Evolutionary conservation across 345 rosid species (phyloP).

Genomic region (Alliaria petiolata): DNA sequence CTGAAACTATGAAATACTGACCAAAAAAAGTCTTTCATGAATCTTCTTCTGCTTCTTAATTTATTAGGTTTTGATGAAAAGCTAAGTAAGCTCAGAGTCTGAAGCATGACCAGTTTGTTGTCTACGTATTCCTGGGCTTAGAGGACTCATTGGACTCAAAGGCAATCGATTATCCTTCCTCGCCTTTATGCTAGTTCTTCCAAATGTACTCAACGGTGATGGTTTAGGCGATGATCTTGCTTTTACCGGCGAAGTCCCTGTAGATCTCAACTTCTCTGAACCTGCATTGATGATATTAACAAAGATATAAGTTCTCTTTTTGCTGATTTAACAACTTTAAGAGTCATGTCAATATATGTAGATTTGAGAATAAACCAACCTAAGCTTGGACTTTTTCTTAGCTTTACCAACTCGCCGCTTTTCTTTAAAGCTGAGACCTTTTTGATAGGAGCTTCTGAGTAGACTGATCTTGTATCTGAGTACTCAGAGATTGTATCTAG

Average conservation of each 20-base stretch:
- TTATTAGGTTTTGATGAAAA: background rate
- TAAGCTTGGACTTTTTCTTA: conserved; percentile 30
- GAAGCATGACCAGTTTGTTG: conserved; percentile 28
- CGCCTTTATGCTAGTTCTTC: conserved; percentile 28
- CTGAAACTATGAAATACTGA: background rate
- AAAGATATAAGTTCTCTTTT: background rate
- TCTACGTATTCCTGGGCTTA: conserved; percentile 34
- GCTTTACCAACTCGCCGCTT: conserved; percentile 18
- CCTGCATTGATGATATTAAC: conserved; percentile 25
- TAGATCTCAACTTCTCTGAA: conserved; percentile 25
- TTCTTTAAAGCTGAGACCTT: conserved; percentile 32
- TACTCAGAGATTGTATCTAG: conserved; percentile 38
- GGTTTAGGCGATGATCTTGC: conserved; percentile 28
- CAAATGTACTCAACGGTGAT: conserved; percentile 35
- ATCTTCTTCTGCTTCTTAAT: background rate
- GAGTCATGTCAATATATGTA: too few relatives aligned
- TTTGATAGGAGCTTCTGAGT: conserved; percentile 26
- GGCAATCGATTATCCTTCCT: conserved; percentile 29
- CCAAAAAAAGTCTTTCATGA: background rate
- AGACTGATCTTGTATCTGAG: conserved; percentile 40
- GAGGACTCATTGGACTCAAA: conserved; percentile 33
- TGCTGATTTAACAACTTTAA: too few relatives aligned
- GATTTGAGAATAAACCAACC: background rate
- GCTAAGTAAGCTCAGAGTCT: conserved; percentile 35
- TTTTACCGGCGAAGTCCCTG: conserved; percentile 25